Evolutionary conservation across 163 green algal genomes (phyloP), one percentile per base, ranked within the genome.

Genomic region (Coccomyxa subellipsoidea): DNA sequence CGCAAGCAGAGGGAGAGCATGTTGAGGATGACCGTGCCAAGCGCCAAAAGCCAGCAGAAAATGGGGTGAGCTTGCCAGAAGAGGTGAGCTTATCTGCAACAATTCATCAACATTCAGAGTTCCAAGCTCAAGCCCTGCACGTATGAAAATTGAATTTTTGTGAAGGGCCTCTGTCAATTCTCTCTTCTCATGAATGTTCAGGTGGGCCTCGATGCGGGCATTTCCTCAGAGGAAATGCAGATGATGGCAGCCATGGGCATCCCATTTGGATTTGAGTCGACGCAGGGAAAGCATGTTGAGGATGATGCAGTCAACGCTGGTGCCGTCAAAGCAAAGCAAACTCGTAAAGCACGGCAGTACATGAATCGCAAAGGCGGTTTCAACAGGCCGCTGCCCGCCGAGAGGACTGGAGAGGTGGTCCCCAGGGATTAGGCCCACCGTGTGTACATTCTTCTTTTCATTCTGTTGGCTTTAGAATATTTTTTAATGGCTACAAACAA

Each of bases 341-440:
- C 86, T 53, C 90, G 95, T 0, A 82, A 87, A 27, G 94, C 92
- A 0, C 84, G 95, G 59, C 95, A 98, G 89, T 98, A 95, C 88
- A 98, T 98, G 95, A 98, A 98, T 88, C 84, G 95, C 7, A 86
- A 87, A 83, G 95, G 94, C 15, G 95, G 93, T 10, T 98, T 98
- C 90, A 98, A 98, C 85, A 83, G 93, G 7, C 90, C 90, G 7
- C 85, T 98, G 83, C 93, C 94, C 69, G 88, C 87, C 0, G 95
- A 98, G 84, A 83, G 78, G n/a, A 96, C 92, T 7, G 82, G 83
- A 0, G 66, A 95, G 81, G 93, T 88, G 40, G 84, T 91, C 9
- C 38, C 82, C 31, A 82, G 88, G 54, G 89, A 93, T 38, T 93
- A 59, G 71, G 35, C 59, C 38, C 1, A 27, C 47, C 47, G 15